Evolutionary conservation across 768 basidiomycete species (phyloP).

Genomic region (Mycena chlorophos): DNA sequence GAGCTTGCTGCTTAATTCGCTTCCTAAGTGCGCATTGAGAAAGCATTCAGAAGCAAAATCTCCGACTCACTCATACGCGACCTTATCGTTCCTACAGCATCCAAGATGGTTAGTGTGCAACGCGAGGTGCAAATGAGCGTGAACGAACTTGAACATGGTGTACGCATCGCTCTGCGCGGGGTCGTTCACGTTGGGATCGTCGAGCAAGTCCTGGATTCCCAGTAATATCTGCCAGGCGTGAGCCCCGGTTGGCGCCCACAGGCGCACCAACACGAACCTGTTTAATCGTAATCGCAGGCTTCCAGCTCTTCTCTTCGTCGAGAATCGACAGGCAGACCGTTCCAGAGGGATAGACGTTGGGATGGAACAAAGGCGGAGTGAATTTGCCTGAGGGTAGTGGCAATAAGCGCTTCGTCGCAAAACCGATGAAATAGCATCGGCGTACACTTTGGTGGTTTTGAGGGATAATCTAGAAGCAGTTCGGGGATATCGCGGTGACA

Average conservation of each 20-base stretch:
- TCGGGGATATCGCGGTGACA: not conserved
- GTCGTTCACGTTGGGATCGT: conserved; percentile 95
- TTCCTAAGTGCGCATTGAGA: conserved; percentile 47
- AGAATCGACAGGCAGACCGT: conserved; percentile 97
- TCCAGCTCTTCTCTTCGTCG: conserved; percentile 99
- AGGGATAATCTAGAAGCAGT: conserved; percentile 77
- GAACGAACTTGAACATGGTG: conserved; percentile 93
- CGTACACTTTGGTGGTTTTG: conserved; percentile 90
- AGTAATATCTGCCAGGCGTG: conserved; percentile 70
- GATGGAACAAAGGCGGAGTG: conserved; percentile 91
- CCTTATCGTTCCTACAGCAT: conserved; percentile 79
- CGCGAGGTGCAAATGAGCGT: not conserved
- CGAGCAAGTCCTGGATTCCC: conserved; percentile 93
- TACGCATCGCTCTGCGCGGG: conserved; percentile 99
- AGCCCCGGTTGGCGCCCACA: not conserved
- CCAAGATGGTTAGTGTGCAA: conserved; percentile 11
- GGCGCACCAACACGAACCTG: conserved; percentile 55
- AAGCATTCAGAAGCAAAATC: conserved; percentile 1
- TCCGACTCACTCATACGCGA: conserved; percentile 83
- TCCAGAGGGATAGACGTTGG: conserved; percentile 98
- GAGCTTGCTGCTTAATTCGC: conserved; percentile 80
- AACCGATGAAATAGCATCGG: not conserved
- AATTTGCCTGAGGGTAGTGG: conserved; percentile 77
- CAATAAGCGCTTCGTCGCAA: not conserved
- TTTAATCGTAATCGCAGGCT: conserved; percentile 98